phyloP scores from a whole-genome alignment of 805 yeast species.

The Starmerella apis region DNA sequence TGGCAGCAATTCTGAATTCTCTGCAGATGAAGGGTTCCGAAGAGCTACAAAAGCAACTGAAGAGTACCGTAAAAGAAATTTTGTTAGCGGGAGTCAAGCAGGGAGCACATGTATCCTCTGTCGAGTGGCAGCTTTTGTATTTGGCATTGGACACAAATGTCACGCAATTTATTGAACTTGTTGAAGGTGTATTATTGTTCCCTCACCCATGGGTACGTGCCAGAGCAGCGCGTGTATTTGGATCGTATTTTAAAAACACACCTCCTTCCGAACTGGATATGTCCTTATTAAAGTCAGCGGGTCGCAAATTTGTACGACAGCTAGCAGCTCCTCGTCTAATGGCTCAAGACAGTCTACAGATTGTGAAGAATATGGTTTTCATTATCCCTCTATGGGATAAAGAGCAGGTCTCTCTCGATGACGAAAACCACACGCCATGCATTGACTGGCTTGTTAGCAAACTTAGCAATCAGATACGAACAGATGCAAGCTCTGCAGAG shows the following conservation, averaged over 20 bases:
- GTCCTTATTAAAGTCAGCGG: slow-evolving; percentile 47
- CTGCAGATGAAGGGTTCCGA: not conserved
- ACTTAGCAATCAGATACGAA: slow-evolving; percentile 52
- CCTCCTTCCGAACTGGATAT: slow-evolving; percentile 36
- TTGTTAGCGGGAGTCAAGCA: slow-evolving; percentile 7
- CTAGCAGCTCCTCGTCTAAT: slow-evolving; percentile 67
- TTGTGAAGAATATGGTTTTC: slow-evolving; percentile 54
- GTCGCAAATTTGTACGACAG: slow-evolving; percentile 61
- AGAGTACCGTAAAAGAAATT: slow-evolving; percentile 1
- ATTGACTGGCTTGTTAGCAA: slow-evolving; percentile 55
- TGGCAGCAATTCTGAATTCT: slow-evolving; percentile 16
- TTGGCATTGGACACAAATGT: slow-evolving; percentile 41
- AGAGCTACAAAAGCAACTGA: slow-evolving; percentile 5
- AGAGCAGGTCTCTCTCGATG: not conserved
- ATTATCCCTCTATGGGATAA: slow-evolving; percentile 53
- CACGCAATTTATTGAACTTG: slow-evolving; percentile 32
- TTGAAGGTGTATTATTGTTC: slow-evolving; percentile 51
- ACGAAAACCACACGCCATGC: slow-evolving; percentile 32
- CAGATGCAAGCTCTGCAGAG: slow-evolving; percentile 37
- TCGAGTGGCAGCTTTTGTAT: slow-evolving; percentile 72
- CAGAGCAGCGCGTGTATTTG: slow-evolving; percentile 49
- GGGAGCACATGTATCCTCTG: not conserved
- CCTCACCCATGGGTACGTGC: slow-evolving; percentile 92
- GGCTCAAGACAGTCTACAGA: slow-evolving; percentile 51
- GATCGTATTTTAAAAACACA: slow-evolving; percentile 37